Base-by-base conservation (phyloP, 164 flowering plant species). In the Taxillus chinensis region DNA sequence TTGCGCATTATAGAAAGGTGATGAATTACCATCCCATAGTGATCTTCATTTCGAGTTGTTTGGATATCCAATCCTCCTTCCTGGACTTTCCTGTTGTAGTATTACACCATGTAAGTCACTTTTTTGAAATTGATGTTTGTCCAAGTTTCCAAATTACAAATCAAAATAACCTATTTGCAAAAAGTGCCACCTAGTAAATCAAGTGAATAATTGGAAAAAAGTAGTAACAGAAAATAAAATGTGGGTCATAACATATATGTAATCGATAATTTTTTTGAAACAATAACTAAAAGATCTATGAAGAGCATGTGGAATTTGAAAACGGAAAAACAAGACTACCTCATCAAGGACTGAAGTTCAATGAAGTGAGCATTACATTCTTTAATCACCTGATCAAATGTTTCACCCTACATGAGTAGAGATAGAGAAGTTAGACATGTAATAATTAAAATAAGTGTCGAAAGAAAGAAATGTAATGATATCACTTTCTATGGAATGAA, bases 11-110 rank as follows among this genome's bases (percentile, higher is more conserved):
- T 66, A 60, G 99, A 79, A 53, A 89, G 89, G 71, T 93, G 99
- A 69, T 90, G 92, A 59, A 83, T 79, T 42, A 87, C 86, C 52
- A 87, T 86, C 52, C 99, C 99, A 77, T 76, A 85, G 71, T 89
- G 89, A 66, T 89, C 96, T n/a, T 88, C 80, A 79, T 86, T 92
- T 78, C 79, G 79, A 16, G 87, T 71, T 61, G 88, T 77, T 66
- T 85, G 86, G 45, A 81, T 77, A 70, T 88, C 90, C 73, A 83
- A 72, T 45, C 87, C 90, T 75, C 81, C 84, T 63, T 86, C 88
- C 74, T 88, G 95, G 69, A 93, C 83, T 71, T 93, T 90, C 77
- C 98, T 92, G 76, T 72, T 53, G 50, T 39, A 60, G 41, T 15
- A 55, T 49, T n/a, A 48, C 6, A 41, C 39, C 59, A 15, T 51